Evolutionary conservation across 2,329 filamentous ascomycete species (phyloP).

Genomic region (Alternaria solani): DNA sequence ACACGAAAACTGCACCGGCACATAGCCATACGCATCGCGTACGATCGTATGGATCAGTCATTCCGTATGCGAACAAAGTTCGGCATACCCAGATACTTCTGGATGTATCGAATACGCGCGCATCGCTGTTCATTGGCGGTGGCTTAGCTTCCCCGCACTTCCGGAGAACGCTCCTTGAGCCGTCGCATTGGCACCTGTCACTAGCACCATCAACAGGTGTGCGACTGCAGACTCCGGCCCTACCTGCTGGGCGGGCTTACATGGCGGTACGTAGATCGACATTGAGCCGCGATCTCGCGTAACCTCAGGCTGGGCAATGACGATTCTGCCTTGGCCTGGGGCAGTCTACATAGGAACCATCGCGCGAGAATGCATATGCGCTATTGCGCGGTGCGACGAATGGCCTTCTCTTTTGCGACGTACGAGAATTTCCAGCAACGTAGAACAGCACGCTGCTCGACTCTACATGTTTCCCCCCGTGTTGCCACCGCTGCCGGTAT

Average conservation of each 20-base stretch:
- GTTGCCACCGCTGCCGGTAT: background rate
- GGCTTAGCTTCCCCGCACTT: slow-evolving; percentile 16
- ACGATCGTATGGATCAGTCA: background rate
- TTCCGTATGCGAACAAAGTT: background rate
- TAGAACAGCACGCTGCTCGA: background rate
- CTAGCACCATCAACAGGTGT: background rate
- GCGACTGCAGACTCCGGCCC: slow-evolving; percentile 3
- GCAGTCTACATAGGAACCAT: background rate
- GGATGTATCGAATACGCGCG: background rate
- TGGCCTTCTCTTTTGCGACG: background rate
- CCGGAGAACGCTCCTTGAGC: background rate
- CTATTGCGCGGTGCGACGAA: background rate
- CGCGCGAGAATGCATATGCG: background rate
- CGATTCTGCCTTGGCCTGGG: slow-evolving; percentile 23
- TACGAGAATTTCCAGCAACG: background rate
- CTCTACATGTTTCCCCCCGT: background rate
- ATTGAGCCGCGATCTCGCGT: slow-evolving; percentile 17
- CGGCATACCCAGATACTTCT: background rate
- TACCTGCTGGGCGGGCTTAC: slow-evolving; percentile 12
- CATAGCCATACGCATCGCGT: background rate
- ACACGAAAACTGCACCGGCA: background rate
- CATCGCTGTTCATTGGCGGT: background rate
- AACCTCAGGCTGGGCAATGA: slow-evolving; percentile 22
- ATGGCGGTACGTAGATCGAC: slow-evolving; percentile 9
- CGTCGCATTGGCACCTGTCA: slow-evolving; percentile 5